A percentile compares a stretch with the other conserved stretches of the same genome.
phyloP scores from a whole-genome alignment of 495 filamentous ascomycete genomes.

The Aeminium ludgeri region DNA sequence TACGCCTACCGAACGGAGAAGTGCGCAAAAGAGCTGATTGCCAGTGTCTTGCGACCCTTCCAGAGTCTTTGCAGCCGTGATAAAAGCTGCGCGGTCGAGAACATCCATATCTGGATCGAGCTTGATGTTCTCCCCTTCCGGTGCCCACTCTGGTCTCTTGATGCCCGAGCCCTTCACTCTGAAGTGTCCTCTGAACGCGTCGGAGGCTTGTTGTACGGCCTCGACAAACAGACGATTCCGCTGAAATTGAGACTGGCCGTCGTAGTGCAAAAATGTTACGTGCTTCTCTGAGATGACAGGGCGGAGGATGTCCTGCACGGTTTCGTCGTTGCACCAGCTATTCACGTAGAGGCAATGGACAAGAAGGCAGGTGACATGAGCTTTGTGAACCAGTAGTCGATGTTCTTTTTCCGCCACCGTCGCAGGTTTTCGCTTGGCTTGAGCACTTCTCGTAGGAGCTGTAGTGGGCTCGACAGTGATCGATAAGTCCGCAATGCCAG shows the following conservation, averaged over 20 bases:
- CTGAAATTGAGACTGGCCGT: constrained; percentile 48
- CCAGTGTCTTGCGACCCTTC: constrained; percentile 77
- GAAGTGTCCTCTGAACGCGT: constrained; percentile 51
- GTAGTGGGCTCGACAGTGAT: constrained; percentile 38
- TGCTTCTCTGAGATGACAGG: constrained; percentile 43
- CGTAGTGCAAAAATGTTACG: constrained; percentile 44
- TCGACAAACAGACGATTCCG: constrained; percentile 57
- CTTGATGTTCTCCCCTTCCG: constrained; percentile 41
- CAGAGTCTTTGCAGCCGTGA: constrained; percentile 42
- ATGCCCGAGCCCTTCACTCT: constrained; percentile 53
- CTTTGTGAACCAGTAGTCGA: constrained; percentile 66
- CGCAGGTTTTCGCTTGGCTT: constrained; percentile 39
- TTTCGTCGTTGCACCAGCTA: constrained; percentile 69
- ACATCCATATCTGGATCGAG: constrained; percentile 25
- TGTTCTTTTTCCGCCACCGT: constrained; percentile 52
- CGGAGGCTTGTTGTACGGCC: constrained; percentile 52
- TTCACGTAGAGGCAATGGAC: constrained; percentile 60
- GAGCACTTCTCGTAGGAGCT: constrained; percentile 19
- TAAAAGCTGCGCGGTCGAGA: constrained; percentile 53
- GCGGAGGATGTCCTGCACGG: constrained; percentile 39
- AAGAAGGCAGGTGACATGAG: constrained; percentile 68
- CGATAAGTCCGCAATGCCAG: constrained; percentile 31
- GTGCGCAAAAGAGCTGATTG: constrained; percentile 73
- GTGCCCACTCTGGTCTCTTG: constrained; percentile 52
- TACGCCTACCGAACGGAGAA: constrained; percentile 61